Evolutionary conservation across 768 basidiomycete species (phyloP).

Genomic region (Leccinum fibrillosum): DNA sequence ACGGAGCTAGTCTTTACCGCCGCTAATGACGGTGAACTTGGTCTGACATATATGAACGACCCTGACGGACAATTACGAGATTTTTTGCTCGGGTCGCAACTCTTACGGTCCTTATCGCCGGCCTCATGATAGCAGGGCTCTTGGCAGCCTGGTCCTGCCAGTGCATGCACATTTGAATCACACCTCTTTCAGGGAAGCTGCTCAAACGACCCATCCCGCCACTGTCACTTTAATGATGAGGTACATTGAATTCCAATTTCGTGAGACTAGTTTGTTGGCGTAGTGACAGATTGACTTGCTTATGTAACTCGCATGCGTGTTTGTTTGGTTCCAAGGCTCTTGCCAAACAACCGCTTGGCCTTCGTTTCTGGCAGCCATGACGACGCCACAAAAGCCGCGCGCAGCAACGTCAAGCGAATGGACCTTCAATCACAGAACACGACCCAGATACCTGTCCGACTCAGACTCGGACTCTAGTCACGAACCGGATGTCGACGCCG

Average conservation of each 20-base stretch:
- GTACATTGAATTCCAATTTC: not conserved
- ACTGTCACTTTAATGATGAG: not conserved
- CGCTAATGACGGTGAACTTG: constrained; percentile 1
- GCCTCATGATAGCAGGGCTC: not conserved
- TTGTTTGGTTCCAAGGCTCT: constrained; percentile 1
- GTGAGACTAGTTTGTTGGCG: not conserved
- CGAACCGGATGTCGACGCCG: not conserved
- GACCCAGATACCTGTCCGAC: constrained; percentile 5
- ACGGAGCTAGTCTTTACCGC: not conserved
- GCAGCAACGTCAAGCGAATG: constrained; percentile 12
- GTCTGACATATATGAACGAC: not conserved
- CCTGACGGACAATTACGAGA: not conserved
- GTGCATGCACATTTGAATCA: not conserved
- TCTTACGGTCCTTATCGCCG: not conserved
- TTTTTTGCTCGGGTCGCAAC: not conserved
- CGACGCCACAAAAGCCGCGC: not conserved
- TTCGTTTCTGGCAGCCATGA: not conserved
- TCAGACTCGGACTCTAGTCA: constrained; percentile 15
- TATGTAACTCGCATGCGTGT: not conserved
- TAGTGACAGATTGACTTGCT: not conserved
- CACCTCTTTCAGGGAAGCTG: not conserved
- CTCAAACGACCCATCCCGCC: not conserved
- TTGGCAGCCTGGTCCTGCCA: not conserved
- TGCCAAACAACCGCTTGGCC: constrained; percentile 8
- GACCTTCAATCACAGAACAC: constrained; percentile 28